Evolutionary conservation across 179 eudicot genomes (phyloP).

Genomic region (Spergularia azorica): DNA sequence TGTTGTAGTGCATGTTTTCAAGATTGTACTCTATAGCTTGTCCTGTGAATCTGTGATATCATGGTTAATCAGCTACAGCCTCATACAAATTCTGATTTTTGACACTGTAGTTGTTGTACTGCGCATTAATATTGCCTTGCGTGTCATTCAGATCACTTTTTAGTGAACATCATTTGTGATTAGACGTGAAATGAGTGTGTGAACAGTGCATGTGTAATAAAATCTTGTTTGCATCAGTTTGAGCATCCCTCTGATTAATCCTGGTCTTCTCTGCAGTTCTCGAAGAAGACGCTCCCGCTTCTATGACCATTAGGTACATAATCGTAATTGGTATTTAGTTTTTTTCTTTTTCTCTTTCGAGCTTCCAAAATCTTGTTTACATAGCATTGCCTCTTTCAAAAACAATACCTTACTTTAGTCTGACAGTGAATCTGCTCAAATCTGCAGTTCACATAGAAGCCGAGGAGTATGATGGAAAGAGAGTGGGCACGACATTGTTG

Average conservation of each 20-base stretch:
- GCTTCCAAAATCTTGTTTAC: too few relatives aligned
- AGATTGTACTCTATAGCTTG: neutral
- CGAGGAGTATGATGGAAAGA: constrained; percentile 23
- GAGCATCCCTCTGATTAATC: neutral
- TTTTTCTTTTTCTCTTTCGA: neutral
- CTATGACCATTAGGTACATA: constrained; percentile 43
- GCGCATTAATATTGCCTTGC: too few relatives aligned
- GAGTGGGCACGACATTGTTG: constrained; percentile 6
- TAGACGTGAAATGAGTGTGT: neutral
- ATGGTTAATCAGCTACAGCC: neutral
- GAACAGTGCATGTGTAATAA: neutral
- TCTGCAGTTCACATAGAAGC: constrained; percentile 20
- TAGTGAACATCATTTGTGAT: neutral
- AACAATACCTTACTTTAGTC: too few relatives aligned
- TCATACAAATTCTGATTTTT: neutral
- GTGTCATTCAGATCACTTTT: too few relatives aligned
- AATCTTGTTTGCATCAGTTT: neutral
- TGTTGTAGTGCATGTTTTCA: neutral
- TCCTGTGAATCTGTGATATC: neutral
- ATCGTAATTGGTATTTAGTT: neutral
- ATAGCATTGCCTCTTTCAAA: too few relatives aligned
- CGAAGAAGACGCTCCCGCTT: constrained; percentile 57
- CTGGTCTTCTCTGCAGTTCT: constrained; percentile 36
- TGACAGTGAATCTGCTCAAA: neutral
- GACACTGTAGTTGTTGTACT: neutral